Base-by-base conservation (phyloP, 1,284 basidiomycete genomes). In the Marasmius tenuissimus region DNA sequence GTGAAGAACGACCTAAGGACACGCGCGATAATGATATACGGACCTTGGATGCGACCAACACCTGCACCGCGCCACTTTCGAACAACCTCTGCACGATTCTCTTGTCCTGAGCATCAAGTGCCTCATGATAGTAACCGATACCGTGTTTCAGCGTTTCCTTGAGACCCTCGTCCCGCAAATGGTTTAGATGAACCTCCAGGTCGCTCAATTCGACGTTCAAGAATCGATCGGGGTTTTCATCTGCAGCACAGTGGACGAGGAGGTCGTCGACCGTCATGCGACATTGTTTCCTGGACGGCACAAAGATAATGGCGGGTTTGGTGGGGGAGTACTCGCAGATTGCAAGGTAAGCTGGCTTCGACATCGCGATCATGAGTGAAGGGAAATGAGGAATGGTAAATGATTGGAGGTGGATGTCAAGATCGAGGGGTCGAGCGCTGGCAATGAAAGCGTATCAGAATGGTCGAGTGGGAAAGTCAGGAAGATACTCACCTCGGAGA, bases 291-390 rank as follows among this genome's bases (percentile, higher is more conserved):
- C 97, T 85, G 18, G 94, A 96, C 0, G 96, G 93, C 1, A 99
- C 96, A 68, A 99, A 99, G 63, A 93, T 80, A 66, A 99, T 92
- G 64, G 95, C 93, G 0, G 96, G 96, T 68, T 94, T 93, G 8
- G 86, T 85, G 0, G 89, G 84, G 0, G 97, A 90, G 70, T 97
- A 89, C 73, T 99, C 97, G 48, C 91, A 81, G 67, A 98, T 94
- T 34, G 96, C 89, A 14, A 99, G 85, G 73, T 98, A 99, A 0
- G 96, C 94, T 0, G 97, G 97, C 74, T 99, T 99, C 33, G 96
- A 97, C 97, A 99, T 99, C 38, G 96, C 87, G 62, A 99, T 93
- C 97, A 99, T 99, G 59, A 99, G 81, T 0, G 94, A 97, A 0
- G 97, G 96, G 87, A 97, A 98, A 71, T 99, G 97, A 10, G 96